Percentiles rank a stretch among this genome's conserved stretches.
Conservation (phyloP, 129 eudicot genomes). For the Calendula officinalis region DNA sequence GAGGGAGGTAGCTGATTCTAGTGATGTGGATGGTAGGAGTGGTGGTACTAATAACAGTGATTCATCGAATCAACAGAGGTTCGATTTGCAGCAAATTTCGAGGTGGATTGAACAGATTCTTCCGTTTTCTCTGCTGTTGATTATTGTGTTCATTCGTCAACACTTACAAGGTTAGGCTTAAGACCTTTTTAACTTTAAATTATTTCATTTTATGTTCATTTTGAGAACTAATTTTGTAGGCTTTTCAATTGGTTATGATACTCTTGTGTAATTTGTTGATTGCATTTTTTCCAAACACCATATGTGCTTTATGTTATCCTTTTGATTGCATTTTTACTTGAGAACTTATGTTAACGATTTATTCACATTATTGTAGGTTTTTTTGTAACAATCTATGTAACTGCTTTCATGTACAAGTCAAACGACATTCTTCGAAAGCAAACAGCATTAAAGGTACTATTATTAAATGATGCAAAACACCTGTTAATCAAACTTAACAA, state of each 20-base stretch:
- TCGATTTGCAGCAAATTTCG: constrained; percentile 61
- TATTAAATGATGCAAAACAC: constrained; percentile 5
- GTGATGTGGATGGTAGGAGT: constrained; percentile 32
- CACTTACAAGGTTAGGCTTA: constrained; percentile 62
- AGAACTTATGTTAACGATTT: constrained; percentile 20
- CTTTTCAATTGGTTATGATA: neutral
- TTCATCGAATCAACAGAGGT: constrained; percentile 46
- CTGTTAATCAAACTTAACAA: neutral
- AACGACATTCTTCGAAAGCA: constrained; percentile 79
- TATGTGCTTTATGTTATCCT: constrained; percentile 1
- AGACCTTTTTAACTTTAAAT: neutral
- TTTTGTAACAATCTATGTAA: constrained; percentile 61
- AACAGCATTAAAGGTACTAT: constrained; percentile 58
- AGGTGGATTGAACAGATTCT: constrained; percentile 77
- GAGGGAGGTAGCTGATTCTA: constrained; percentile 32
- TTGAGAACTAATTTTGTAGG: neutral
- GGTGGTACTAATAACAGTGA: constrained; percentile 24
- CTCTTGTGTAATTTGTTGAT: neutral
- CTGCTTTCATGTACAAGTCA: constrained; percentile 82
- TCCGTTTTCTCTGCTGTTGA: constrained; percentile 67
- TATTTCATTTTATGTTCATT: neutral
- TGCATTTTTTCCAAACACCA: constrained; percentile 2
- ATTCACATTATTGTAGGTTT: constrained; percentile 51
- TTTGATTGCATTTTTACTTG: constrained; percentile 1
- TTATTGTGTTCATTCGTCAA: constrained; percentile 69